Conservation (phyloP, 1,284 basidiomycete species). For the Termitomyces sp. region DNA sequence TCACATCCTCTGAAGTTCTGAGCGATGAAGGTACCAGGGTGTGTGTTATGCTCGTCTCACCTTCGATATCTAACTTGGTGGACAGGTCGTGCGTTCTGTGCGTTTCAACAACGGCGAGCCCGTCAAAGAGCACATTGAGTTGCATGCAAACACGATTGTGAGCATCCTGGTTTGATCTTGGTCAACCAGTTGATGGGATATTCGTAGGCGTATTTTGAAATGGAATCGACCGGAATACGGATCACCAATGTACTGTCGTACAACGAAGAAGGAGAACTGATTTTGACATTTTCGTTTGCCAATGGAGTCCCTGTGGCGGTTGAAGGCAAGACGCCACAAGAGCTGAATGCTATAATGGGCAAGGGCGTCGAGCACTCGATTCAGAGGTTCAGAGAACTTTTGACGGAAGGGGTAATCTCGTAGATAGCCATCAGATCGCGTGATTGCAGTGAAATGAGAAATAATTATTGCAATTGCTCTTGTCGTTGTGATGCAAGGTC, state of each 20-base stretch:
- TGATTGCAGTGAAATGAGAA: too few relatives aligned
- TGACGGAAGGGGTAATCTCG: conserved; percentile 17
- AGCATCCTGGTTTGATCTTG: conserved; percentile 4
- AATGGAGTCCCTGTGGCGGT: conserved; percentile 23
- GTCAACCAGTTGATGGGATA: not conserved
- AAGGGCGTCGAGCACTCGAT: conserved; percentile 23
- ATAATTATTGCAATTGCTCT: too few relatives aligned
- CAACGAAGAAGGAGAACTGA: conserved; percentile 22
- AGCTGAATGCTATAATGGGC: conserved; percentile 23
- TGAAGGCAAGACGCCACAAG: conserved; percentile 13
- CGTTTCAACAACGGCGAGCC: conserved; percentile 16
- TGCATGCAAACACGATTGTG: conserved; percentile 24
- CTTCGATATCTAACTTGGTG: not conserved
- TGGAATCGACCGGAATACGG: conserved; percentile 16
- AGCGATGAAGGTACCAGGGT: conserved; percentile 27
- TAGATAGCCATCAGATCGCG: not conserved
- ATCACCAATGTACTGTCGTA: conserved; percentile 29
- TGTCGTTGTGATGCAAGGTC: conserved; percentile 9
- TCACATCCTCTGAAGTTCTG: conserved; percentile 22
- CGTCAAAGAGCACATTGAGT: conserved; percentile 20
- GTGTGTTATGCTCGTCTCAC: not conserved
- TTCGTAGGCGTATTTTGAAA: conserved; percentile 27
- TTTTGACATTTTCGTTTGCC: conserved; percentile 27
- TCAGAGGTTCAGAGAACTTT: conserved; percentile 22
- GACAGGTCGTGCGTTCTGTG: conserved; percentile 22